Evolutionary conservation across 768 basidiomycete genomes (phyloP), one percentile per base, ranked within the genome.

Genomic region (Trametes gibbosa): DNA sequence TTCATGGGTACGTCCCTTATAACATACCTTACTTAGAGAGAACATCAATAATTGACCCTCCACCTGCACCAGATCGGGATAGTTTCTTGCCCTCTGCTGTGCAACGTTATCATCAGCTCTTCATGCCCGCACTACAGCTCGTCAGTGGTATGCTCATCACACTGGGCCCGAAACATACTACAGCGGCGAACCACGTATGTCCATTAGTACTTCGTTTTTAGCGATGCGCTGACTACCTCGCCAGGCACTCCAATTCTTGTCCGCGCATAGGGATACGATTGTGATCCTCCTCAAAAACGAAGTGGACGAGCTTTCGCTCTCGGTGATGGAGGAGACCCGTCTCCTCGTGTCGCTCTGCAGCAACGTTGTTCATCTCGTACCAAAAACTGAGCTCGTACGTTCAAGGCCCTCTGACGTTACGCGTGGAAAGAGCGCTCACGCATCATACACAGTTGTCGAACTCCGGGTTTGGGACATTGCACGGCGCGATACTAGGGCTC

Each of bases 51-150:
- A 62, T 17, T 43, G 23, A 5, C 35, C 29, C 29, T 5, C 29
- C 5, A 10, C 29, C 4, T 14, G 7, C 14, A 13, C 13, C 64
- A 95, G 93, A 94, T 65, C 82, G 84, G 40, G 88, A 92, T 64
- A 83, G 85, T n/a, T 95, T 95, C 79, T 77, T 95, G 12, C 93
- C 93, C 5, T 88, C 90, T 0, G 90, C 90, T 1, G 82, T 93
- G 19, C 87, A 91, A 54, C 84, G 96, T 35, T 95, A 97, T 69
- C 94, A 97, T 66, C 95, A 97, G 67, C 73, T 97, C 0, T 81
- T 97, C 65, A 83, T 94, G 74, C 95, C 93, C 0, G 86, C 89
- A 5, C 70, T 98, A 41, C 94, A 97, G 70, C 79, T 97, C 19
- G 80, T 91, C 13, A 81, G 86, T 55, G 87, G 84, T 8, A 82